Conservation (phyloP, 768 basidiomycete genomes). For the Tylopilus sp. region DNA sequence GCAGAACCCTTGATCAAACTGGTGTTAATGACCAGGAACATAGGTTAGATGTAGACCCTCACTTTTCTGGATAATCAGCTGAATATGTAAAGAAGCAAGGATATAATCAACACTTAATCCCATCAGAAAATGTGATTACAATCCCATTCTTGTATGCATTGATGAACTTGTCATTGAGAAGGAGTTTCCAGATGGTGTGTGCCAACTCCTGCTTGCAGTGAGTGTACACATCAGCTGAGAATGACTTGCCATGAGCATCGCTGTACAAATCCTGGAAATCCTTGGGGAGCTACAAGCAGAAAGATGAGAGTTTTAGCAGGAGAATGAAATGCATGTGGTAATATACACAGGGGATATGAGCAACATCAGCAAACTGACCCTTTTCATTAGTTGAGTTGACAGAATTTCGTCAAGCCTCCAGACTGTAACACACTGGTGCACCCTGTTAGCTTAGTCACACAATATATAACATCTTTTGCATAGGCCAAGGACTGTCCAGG, state of each 20-base stretch:
- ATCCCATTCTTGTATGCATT: not conserved
- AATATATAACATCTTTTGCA: too few species aligned
- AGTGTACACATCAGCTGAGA: not conserved
- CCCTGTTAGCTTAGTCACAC: too few species aligned
- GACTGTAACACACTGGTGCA: too few species aligned
- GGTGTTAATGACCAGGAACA: not conserved
- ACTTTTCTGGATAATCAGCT: not conserved
- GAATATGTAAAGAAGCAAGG: not conserved
- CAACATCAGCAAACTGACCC: too few species aligned
- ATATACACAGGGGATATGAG: too few species aligned
- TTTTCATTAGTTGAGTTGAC: too few species aligned
- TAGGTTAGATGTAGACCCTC: not conserved
- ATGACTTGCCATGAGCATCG: not conserved
- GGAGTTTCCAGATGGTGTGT: not conserved
- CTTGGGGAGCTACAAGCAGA: not conserved
- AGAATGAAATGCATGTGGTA: too few species aligned
- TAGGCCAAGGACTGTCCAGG: too few species aligned
- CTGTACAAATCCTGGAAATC: not conserved
- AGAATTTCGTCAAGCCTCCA: too few species aligned
- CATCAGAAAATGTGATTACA: not conserved
- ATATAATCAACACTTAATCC: not conserved
- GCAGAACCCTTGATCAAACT: not conserved
- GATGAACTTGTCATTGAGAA: not conserved
- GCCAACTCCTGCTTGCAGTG: slow-evolving; percentile 18
- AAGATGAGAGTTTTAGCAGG: too few species aligned